These are phyloP conservation scores for Fusarium bactridioides DNA, from an alignment of 2,329 filamentous ascomycete species.

Conservation along the genomic window DNA sequence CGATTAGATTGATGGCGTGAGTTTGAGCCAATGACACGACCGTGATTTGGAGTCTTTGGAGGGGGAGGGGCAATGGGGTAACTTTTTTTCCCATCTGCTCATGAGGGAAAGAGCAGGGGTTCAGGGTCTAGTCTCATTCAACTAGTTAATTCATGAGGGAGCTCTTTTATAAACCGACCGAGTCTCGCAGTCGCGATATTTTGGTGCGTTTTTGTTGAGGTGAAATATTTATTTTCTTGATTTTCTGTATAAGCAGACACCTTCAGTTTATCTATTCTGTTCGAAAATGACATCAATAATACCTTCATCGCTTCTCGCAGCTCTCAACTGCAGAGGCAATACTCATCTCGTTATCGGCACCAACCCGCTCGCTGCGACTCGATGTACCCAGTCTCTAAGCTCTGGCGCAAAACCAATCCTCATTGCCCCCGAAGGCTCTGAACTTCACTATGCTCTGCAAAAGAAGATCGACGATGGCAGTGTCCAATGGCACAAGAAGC, in stretches of 20 bases:
- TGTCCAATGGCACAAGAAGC: conserved; percentile 70
- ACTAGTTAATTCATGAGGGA: background rate
- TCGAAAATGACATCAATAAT: conserved; percentile 18
- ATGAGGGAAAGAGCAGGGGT: conserved; percentile 16
- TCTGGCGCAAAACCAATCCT: conserved; percentile 84
- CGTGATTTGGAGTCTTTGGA: conserved; percentile 29
- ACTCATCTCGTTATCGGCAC: conserved; percentile 87
- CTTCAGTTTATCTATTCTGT: background rate
- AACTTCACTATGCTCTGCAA: conserved; percentile 65
- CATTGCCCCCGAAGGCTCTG: conserved; percentile 72
- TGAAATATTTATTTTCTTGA: background rate
- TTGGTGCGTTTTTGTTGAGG: background rate
- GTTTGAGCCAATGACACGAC: conserved; percentile 37
- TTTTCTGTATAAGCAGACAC: conserved; percentile 14
- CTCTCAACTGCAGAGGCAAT: conserved; percentile 73
- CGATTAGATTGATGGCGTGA: conserved; percentile 48
- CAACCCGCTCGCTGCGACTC: conserved; percentile 84
- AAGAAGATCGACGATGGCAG: conserved; percentile 71
- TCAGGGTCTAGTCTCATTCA: background rate
- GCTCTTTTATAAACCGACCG: conserved; percentile 28
- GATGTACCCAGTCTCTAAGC: conserved; percentile 80
- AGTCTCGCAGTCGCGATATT: conserved; percentile 25
- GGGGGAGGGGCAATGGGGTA: conserved; percentile 31
- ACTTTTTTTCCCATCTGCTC: conserved; percentile 23
- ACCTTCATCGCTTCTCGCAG: conserved; percentile 69